Evolutionary conservation across 2,329 filamentous ascomycete genomes (phyloP).

Genomic region (Cladosporium sp.): DNA sequence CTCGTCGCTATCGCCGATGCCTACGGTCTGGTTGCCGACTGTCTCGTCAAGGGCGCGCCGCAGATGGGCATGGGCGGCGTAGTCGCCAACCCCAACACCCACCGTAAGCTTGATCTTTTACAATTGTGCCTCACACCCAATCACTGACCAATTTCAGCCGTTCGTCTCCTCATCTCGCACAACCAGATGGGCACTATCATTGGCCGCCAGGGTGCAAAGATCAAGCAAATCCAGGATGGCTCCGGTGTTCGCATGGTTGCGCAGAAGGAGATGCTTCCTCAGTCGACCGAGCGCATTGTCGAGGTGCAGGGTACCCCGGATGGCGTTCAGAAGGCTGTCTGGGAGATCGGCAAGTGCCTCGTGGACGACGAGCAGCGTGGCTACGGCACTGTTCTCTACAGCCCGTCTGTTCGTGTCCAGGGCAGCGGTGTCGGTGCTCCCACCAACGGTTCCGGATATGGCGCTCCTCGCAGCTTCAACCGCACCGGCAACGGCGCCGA

Average conservation of each 20-base stretch:
- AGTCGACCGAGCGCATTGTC: constrained; percentile 96
- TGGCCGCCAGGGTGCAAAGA: constrained; percentile 91
- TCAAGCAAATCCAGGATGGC: constrained; percentile 97
- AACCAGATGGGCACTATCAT: constrained; percentile 99
- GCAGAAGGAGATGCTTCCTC: constrained; percentile 98
- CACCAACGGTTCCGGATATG: constrained; percentile 49
- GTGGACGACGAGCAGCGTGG: constrained; percentile 97
- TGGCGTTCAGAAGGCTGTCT: constrained; percentile 90
- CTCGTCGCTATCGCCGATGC: constrained; percentile 86
- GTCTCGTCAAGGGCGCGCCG: constrained; percentile 86
- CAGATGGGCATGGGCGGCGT: constrained; percentile 94
- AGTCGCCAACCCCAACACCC: constrained; percentile 80
- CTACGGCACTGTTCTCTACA: constrained; percentile 95
- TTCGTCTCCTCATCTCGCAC: constrained; percentile 97
- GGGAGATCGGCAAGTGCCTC: constrained; percentile 98
- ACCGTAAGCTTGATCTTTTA: constrained; percentile 63
- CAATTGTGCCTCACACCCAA: not conserved
- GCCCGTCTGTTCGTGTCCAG: constrained; percentile 86
- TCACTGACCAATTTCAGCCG: constrained; percentile 53
- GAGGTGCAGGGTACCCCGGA: constrained; percentile 94
- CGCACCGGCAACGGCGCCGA: constrained; percentile 95
- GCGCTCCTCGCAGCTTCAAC: constrained; percentile 63
- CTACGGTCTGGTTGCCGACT: constrained; percentile 87
- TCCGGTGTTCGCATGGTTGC: constrained; percentile 98
- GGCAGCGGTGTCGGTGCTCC: constrained; percentile 52